phyloP scores from a whole-genome alignment of 148 eudicot genomes.

The Chenopodium suecicum region DNA sequence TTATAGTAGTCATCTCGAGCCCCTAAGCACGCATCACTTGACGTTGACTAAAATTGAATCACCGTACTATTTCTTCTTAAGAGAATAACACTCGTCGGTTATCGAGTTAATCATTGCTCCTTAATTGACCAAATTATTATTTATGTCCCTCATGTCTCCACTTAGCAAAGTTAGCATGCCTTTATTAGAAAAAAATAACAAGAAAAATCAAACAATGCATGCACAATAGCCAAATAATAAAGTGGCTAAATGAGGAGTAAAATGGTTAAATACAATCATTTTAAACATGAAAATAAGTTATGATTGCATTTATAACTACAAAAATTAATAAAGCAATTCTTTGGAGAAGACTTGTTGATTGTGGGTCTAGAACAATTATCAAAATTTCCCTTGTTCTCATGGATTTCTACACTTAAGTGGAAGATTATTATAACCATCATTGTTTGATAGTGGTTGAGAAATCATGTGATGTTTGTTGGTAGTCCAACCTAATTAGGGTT shows the following conservation, averaged over 20 bases:
- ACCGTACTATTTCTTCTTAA: neutral
- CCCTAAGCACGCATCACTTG: neutral
- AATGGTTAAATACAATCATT: neutral
- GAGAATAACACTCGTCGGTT: neutral
- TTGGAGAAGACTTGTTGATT: constrained; percentile 9
- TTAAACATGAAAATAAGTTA: constrained; percentile 23
- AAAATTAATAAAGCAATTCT: neutral
- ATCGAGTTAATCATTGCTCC: neutral
- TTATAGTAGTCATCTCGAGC: no score
- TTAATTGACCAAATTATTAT: neutral
- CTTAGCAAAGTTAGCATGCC: constrained; percentile 18
- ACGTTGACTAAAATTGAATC: neutral
- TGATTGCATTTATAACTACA: neutral
- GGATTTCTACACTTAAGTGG: constrained; percentile 2
- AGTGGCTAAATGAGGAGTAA: constrained; percentile 4
- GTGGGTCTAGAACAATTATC: neutral
- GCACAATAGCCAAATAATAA: neutral
- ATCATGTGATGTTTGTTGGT: constrained; percentile 37
- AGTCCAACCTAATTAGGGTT: constrained; percentile 10
- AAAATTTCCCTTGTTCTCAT: neutral
- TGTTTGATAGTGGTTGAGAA: constrained; percentile 23
- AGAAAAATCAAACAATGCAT: neutral
- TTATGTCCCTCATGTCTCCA: constrained; percentile 16
- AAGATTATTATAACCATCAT: neutral
- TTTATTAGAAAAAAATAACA: neutral